These are phyloP conservation scores for Aphanomyces cochlioides DNA, from an alignment of 352 stramenopile species.

Conservation along the genomic window DNA sequence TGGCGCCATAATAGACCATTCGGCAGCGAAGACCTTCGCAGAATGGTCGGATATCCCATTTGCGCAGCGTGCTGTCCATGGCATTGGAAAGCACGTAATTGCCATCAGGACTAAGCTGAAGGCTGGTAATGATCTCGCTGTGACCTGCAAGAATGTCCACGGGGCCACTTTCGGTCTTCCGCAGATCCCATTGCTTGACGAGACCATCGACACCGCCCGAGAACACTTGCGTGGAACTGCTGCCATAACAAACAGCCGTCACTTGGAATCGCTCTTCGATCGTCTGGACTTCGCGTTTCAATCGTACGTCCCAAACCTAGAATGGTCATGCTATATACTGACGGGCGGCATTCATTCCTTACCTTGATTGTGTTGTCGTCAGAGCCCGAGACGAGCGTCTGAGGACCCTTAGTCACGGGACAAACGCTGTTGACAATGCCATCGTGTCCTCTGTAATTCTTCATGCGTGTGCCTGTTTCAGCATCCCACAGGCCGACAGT, in stretches of 20 bases:
- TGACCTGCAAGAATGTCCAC: constrained; percentile 86
- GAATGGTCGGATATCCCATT: constrained; percentile 93
- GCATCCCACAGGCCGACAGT: constrained; percentile 85
- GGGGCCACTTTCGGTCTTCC: constrained; percentile 70
- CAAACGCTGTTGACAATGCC: constrained; percentile 90
- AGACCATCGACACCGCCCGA: constrained; percentile 91
- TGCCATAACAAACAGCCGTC: constrained; percentile 84
- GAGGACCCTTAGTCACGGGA: constrained; percentile 73
- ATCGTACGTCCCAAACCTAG: constrained; percentile 83
- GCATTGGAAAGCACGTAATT: constrained; percentile 92
- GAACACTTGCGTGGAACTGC: constrained; percentile 86
- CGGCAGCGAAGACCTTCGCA: constrained; percentile 48
- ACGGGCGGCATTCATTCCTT: not conserved
- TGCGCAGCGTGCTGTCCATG: constrained; percentile 91
- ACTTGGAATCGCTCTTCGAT: constrained; percentile 88
- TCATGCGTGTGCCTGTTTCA: constrained; percentile 75
- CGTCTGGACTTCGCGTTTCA: constrained; percentile 71
- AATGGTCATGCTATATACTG: not conserved
- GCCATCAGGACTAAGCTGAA: constrained; percentile 92
- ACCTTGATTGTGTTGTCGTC: constrained; percentile 85
- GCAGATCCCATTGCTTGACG: constrained; percentile 92
- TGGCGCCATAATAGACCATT: constrained; percentile 71
- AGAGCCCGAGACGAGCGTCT: constrained; percentile 82
- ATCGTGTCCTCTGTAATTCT: constrained; percentile 81
- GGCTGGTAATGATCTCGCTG: constrained; percentile 90